Conservation (phyloP, 169 alveolate species). For the Eimeria zaria region DNA sequence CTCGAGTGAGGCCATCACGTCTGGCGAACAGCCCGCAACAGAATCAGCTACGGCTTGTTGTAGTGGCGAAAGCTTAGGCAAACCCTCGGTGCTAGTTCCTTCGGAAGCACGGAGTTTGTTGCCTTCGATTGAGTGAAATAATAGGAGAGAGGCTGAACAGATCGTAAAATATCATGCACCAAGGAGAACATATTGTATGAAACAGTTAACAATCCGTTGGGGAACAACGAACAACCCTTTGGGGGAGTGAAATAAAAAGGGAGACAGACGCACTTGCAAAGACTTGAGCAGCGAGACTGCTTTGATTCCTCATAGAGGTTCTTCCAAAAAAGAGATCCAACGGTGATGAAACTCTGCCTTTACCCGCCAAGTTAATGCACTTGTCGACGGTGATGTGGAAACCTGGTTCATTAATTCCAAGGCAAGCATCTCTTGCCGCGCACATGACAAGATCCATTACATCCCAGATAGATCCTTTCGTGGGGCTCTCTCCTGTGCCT, state of each 20-base stretch:
- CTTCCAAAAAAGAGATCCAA: slow-evolving; percentile 24
- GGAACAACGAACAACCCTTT: not conserved
- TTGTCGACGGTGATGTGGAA: not conserved
- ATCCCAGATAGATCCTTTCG: not conserved
- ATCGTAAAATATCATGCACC: not conserved
- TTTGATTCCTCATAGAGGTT: slow-evolving; percentile 4
- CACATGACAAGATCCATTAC: slow-evolving; percentile 9
- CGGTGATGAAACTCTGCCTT: not conserved
- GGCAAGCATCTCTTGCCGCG: slow-evolving; percentile 26
- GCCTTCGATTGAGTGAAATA: slow-evolving; percentile 24
- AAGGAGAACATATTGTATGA: no score
- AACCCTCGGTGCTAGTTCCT: not conserved
- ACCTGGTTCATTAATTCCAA: slow-evolving; percentile 41
- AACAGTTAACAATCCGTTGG: not conserved
- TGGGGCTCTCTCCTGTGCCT: not conserved
- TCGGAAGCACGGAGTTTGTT: slow-evolving; percentile 4
- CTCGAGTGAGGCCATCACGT: not conserved
- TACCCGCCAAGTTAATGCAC: not conserved
- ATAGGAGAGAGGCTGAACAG: slow-evolving; percentile 32
- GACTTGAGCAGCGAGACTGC: slow-evolving; percentile 24
- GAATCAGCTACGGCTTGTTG: slow-evolving; percentile 11
- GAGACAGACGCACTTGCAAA: slow-evolving; percentile 44
- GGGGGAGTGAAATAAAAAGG: not conserved
- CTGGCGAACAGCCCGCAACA: slow-evolving; percentile 1
- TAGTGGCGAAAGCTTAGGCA: not conserved